Conservation (phyloP, 805 yeast genomes). For the Blastobotrys mokoenaii region DNA sequence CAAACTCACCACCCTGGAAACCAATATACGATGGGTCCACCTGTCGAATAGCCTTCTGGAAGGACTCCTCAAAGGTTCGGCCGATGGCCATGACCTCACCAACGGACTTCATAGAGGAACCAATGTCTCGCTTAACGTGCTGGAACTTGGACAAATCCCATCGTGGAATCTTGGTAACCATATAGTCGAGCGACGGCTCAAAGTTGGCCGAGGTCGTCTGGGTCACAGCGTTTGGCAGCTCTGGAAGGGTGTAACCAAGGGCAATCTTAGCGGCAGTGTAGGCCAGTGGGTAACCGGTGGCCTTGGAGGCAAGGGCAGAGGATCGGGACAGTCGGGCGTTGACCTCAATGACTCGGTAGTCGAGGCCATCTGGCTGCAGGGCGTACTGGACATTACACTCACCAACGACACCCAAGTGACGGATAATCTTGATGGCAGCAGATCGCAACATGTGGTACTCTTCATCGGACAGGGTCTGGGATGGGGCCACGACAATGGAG, state of each 20-base stretch:
- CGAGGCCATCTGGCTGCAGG: constrained; percentile 89
- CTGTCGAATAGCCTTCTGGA: constrained; percentile 96
- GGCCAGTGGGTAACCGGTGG: constrained; percentile 97
- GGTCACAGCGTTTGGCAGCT: constrained; percentile 92
- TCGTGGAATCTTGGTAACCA: constrained; percentile 95
- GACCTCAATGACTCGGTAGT: constrained; percentile 94
- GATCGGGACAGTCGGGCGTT: constrained; percentile 96
- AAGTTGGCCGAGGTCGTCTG: constrained; percentile 93
- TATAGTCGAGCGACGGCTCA: constrained; percentile 94
- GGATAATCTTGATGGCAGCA: constrained; percentile 94
- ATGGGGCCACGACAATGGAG: constrained; percentile 97
- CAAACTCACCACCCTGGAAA: constrained; percentile 72
- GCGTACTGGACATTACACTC: constrained; percentile 98
- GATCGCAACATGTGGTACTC: constrained; percentile 97
- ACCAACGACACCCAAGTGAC: constrained; percentile 98
- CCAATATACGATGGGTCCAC: constrained; percentile 87
- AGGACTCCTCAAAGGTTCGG: constrained; percentile 92
- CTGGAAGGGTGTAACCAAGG: constrained; percentile 88
- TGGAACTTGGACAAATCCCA: constrained; percentile 97
- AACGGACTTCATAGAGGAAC: constrained; percentile 96
- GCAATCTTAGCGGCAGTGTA: constrained; percentile 98
- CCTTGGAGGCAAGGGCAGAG: constrained; percentile 96
- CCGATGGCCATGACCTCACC: constrained; percentile 99
- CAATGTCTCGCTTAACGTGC: constrained; percentile 88
- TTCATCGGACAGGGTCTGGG: constrained; percentile 93